These are phyloP conservation scores for Haplosporangium sp. DNA, from an alignment of 371 early-diverging fungal genomes.

Conservation along the genomic window DNA sequence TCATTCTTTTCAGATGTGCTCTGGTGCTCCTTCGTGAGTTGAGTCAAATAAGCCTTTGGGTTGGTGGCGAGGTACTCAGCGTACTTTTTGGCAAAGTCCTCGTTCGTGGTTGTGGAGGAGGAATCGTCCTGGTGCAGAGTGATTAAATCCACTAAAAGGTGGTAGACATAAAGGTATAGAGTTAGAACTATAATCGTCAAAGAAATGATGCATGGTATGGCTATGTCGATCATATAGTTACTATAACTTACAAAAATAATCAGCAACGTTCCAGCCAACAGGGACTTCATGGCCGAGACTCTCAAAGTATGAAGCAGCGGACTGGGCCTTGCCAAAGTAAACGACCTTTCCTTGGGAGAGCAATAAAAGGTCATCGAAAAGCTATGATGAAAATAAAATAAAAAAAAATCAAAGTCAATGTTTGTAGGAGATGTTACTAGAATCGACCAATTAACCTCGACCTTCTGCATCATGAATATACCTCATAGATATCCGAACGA, in stretches of 20 bases:
- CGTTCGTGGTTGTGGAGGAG: background rate
- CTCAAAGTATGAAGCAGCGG: conserved; percentile 69
- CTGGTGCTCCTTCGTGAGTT: conserved; percentile 22
- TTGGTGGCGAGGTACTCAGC: conserved; percentile 24
- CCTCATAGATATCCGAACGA: conserved; percentile 84
- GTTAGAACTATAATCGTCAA: background rate
- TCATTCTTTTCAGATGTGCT: conserved; percentile 28
- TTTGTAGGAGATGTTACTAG: background rate
- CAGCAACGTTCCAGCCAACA: conserved; percentile 91
- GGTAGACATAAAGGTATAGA: background rate
- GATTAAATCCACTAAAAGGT: conserved; percentile 37
- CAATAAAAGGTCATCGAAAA: conserved; percentile 89
- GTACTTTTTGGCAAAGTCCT: conserved; percentile 38
- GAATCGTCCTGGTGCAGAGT: conserved; percentile 37
- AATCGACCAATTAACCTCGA: no score
- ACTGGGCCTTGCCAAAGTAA: conserved; percentile 76
- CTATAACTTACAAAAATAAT: conserved; percentile 65
- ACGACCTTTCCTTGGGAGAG: conserved; percentile 84
- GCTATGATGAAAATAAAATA: conserved; percentile 21
- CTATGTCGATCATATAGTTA: background rate
- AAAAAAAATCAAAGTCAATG: background rate
- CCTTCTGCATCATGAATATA: conserved; percentile 1
- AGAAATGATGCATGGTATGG: background rate
- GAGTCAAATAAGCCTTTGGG: conserved; percentile 32
- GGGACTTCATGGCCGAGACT: conserved; percentile 83